Base-by-base conservation (phyloP, 2,329 filamentous ascomycete genomes). In the Diplocarpon rosae region DNA sequence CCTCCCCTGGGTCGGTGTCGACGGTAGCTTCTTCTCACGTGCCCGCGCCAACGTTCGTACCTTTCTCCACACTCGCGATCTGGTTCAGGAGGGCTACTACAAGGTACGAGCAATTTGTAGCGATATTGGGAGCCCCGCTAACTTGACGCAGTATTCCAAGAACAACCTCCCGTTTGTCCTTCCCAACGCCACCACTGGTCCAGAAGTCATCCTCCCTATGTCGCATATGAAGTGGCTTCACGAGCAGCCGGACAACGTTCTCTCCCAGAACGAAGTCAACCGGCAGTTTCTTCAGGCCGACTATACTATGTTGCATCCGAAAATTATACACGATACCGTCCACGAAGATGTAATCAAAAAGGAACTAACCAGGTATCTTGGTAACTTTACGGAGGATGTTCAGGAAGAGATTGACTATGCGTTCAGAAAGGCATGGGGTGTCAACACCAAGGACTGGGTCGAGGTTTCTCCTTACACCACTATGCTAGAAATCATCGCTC, bases 171-270 rank as follows among this genome's bases (percentile, higher is more conserved):
- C 66, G 0, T 67, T 69, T 2, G 54, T 70, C 1, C 43, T 69
- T 6, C 68, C 68, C 0, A 64, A 65, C 5, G 55, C 68, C 6
- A 65, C 62, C 2, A 58, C 64, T 27, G 62, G 63, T 16, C 59
- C 61, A 33, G 66, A 69, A 47, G 52, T 69, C n/a, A 60, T 69
- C 35, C 51, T 71, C n/a, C 68, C 69, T 0, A 55, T 57, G 5
- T 62, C 51, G 32, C 56, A 62, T 1, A 56, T 70, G 58, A 58
- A 61, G 29, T 70, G 67, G 67, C 51, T 64, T 1, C 48, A 63
- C 7, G 51, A 56, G 2, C 68, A 69, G 40, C 66, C 65, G 0
- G 67, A 70, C 1, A 50, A 53, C 5, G 53, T 62, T 0, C 57
- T 69, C 13, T 62, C 59, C 31, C 52, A 61, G 2, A 38, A 31